Conservation (phyloP, 768 basidiomycete genomes). For the Mycena belliarum region DNA sequence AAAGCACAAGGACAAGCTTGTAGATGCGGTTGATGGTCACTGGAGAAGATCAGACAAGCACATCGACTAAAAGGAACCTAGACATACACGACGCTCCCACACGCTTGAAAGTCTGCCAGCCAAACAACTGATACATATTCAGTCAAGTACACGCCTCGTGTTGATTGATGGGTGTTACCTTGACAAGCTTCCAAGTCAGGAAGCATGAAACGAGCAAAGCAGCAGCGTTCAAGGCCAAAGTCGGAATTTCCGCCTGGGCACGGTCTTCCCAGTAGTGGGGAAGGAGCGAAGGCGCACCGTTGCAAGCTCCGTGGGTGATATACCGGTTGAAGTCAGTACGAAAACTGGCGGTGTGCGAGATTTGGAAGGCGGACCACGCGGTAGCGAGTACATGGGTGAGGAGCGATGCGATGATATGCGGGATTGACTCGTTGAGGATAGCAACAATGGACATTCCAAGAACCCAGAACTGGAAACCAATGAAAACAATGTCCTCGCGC, state of each 20-base stretch:
- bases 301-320: slow-evolving; percentile 68
- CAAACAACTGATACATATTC: slow-evolving; percentile 51
- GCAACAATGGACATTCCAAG: slow-evolving; percentile 77
- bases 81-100: slow-evolving; percentile 62
- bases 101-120: slow-evolving; percentile 89
- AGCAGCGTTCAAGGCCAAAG: slow-evolving; percentile 60
- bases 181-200: slow-evolving; percentile 74
- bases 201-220: slow-evolving; percentile 61
- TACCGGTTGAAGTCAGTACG: slow-evolving; percentile 53
- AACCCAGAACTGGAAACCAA: slow-evolving; percentile 80
- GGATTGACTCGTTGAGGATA: slow-evolving; percentile 74
- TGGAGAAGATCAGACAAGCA: background rate
- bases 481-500: slow-evolving; percentile 77
- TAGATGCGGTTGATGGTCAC: slow-evolving; percentile 72
- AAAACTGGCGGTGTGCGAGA: slow-evolving; percentile 60
- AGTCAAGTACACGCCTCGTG: background rate
- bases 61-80: background rate
- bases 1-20: slow-evolving; percentile 67
- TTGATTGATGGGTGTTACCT: slow-evolving; percentile 41
- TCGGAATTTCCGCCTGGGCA: slow-evolving; percentile 60
- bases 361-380: slow-evolving; percentile 71
- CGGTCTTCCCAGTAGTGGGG: slow-evolving; percentile 67
- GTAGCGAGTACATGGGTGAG: slow-evolving; percentile 75
- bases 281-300: slow-evolving; percentile 49
- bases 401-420: slow-evolving; percentile 74